Evolutionary conservation across 2,329 filamentous ascomycete species (phyloP), one percentile per base, ranked within the genome.

Genomic region (Knufia petricola): DNA sequence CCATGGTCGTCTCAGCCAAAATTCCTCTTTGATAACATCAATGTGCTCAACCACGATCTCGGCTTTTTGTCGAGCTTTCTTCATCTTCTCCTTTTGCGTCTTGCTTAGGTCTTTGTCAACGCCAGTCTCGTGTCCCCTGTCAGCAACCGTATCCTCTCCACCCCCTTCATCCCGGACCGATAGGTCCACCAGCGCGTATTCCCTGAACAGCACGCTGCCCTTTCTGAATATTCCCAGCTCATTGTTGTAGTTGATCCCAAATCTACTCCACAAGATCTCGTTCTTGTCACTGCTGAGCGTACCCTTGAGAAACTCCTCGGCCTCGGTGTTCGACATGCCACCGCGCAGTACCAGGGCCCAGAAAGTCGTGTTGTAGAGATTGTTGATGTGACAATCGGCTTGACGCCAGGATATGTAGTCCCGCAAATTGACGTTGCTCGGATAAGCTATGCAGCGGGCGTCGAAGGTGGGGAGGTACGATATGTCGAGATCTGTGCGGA

Each of bases 391-490:
- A 56, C 92, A 96, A 65, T 98, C 92, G 37, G 86, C 92, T 66
- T 98, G 92, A 58, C 92, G 78, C 92, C 92, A 98, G 63, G 85
- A 89, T 75, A 98, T 80, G 65, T 98, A 98, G 69, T 98, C 92
- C 21, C 89, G 76, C 56, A 98, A 67, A 64, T 95, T 94, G 59
- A 77, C 74, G 4, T 84, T 74, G 49, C 78, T 85, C 0, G 92
- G 92, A 67, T 96, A 98, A 63, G 84, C 81, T 2, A 98, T 88
- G 13, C 88, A 88, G 44, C 92, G 76, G 0, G 89, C 90, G 65
- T 98, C 92, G 62, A 98, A 98, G 4, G 84, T 90, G 1, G 92
- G 92, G 10, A 94, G 69, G 15, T 46, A 28, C 3, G 10, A 10
- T 10, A 46, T 46, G 12, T 9, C 32, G 15, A 46, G 30, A 2